Base-by-base conservation (phyloP, 495 filamentous ascomycete species). In the Penicillium longicatenatum region DNA sequence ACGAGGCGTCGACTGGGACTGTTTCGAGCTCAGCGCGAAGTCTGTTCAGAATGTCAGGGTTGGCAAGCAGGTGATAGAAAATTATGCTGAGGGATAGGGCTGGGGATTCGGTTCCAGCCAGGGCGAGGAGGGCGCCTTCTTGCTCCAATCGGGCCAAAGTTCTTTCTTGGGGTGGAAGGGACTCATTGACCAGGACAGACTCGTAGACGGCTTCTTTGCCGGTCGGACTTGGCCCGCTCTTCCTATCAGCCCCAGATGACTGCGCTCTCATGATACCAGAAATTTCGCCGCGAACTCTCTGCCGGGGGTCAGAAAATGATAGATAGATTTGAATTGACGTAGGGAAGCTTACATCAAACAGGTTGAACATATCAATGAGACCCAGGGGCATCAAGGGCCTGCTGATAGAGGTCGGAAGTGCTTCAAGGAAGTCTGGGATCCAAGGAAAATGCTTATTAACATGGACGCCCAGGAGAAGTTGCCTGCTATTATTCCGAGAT, bases 361-460 rank as follows among this genome's bases (percentile, higher is more conserved):
- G 62, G 11, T 59, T 64, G 39, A 70, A 53, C 72, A 76, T 61
- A 53, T 76, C 72, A 59, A 75, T 29, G 47, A 75, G 60, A 41
- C 72, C 72, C 22, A 72, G 69, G 26, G 74, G 72, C 70, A 75
- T 75, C 43, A 76, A 59, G 19, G 69, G 64, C 58, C 63, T 73
- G 61, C 65, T 73, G 35, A 75, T 68, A 45, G 63, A 64, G 51
- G 61, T 37, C 16, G 74, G 74, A 47, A 75, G 67, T 54, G 67
- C 58, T 52, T 75, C 71, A 31, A 77, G 57, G 29, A 72, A 69
- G 53, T 73, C 72, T 22, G 67, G 60, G 48, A 77, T 62, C 67
- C 66, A 74, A 29, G 72, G 69, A 55, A 77, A 69, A 54, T 75
- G 74, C 57, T 74, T 69, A 61, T 77, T 77, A 46, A 77, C 26